Evolutionary conservation across 768 basidiomycete species (phyloP), one percentile per base, ranked within the genome.

Genomic region (Amanita rubescens): DNA sequence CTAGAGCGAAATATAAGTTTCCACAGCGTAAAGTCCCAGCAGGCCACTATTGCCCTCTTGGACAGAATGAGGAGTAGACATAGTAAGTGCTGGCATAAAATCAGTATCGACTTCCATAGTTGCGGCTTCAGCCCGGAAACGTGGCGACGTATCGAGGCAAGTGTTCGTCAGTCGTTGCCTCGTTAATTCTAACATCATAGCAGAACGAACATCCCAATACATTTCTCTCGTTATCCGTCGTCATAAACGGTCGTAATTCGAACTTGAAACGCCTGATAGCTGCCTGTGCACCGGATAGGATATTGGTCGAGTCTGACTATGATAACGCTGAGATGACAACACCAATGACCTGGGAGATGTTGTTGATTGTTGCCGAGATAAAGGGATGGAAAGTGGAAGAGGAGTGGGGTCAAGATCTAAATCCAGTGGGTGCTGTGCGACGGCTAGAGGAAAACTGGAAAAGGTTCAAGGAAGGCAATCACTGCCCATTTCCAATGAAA

Each of bases 101-200:
- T 96, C 63, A 94, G 84, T 60, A 68, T 97, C 44, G 93, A 95
- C 64, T 66, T 99, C 59, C 95, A 99, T 66, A 90, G 87, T 43
- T 97, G 92, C 62, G 90, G 91, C 0, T 69, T 94, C 58, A 91
- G 87, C 56, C 73, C 82, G 6, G 80, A 94, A 62, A 82, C 78
- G 34, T 90, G 89, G 83, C 69, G 67, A 52, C 75, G 77, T 45
- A 76, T 95, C 41, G 85, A 94, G 80, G 92, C 84, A 69, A 49
- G 77, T 63, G 42, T 37, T 43, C 45, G 37, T 51, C 11, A 27
- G 25, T 47, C n/a, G 27, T 46, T 32, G 3, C 37, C 34, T 51
- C 11, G 2, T 42, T 35, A 19, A 32, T 22, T 34, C 48, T 51
- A 11, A 46, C 25, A 34, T 10, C n/a, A 27, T 11, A 34, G 33